Percentiles rank a stretch among this genome's conserved stretches.
Conservation (phyloP, 495 filamentous ascomycete genomes). For the Bombardia bombarda region DNA sequence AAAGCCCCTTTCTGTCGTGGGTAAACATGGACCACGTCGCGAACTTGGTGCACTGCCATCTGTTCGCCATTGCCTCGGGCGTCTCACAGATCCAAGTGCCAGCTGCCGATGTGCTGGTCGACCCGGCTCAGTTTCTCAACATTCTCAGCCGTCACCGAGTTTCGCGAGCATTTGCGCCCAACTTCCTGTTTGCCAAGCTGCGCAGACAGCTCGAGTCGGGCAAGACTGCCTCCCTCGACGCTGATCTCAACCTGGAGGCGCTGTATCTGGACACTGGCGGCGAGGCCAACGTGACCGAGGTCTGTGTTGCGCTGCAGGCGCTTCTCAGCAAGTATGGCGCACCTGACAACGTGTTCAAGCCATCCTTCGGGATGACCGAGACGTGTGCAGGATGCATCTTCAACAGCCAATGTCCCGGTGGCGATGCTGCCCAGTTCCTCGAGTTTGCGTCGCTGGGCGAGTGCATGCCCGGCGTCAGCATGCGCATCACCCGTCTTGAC, state of each 20-base stretch:
- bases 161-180: not conserved
- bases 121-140: not conserved
- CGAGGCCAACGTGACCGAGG: not conserved
- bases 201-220: not conserved
- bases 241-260: not conserved
- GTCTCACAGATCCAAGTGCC: constrained; percentile 40
- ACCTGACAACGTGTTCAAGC: constrained; percentile 27
- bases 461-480: constrained; percentile 31
- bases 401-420: constrained; percentile 25
- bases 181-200: constrained; percentile 2
- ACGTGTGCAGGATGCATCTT: constrained; percentile 44
- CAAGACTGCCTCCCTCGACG: not conserved
- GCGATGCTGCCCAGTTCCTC: constrained; percentile 18
- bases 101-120: constrained; percentile 5
- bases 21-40: constrained; percentile 48
- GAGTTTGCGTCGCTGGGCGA: constrained; percentile 33
- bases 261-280: not conserved
- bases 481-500: constrained; percentile 25
- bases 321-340: constrained; percentile 4
- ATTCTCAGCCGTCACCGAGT: not conserved
- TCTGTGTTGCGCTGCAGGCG: not conserved
- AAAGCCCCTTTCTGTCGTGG: constrained; percentile 34
- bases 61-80: constrained; percentile 32
- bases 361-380: constrained; percentile 53
- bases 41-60: constrained; percentile 40